These are phyloP conservation scores for Phalaenopsis hybrid DNA, from an alignment of 116 monocot species.

Conservation along the genomic window DNA sequence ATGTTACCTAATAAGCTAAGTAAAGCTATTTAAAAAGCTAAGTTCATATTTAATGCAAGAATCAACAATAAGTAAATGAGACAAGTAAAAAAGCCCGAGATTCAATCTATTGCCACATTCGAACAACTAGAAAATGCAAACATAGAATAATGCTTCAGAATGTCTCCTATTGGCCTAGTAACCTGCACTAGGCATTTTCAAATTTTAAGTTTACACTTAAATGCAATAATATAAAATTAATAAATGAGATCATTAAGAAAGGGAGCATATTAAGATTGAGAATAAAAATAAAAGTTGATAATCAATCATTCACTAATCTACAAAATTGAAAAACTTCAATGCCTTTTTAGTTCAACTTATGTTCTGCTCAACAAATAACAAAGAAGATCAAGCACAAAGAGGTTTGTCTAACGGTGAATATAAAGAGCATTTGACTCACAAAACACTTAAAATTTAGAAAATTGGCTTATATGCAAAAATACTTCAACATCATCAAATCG, in stretches of 20 bases:
- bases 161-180: neutral
- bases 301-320: neutral
- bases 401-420: neutral
- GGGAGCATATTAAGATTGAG: neutral
- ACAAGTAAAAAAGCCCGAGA: neutral
- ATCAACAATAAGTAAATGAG: neutral
- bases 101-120: neutral
- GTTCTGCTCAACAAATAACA: neutral
- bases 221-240: neutral
- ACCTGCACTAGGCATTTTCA: no score
- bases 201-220: neutral
- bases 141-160: neutral
- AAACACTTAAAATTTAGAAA: neutral
- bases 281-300: neutral
- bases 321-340: neutral
- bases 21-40: neutral
- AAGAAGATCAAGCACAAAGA: neutral
- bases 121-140: conserved; percentile 2
- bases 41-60: neutral
- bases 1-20: neutral
- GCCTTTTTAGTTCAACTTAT: neutral
- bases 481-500: conserved; percentile 1
- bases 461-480: neutral
- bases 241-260: neutral
- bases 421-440: neutral